A percentile compares a stretch with the other conserved stretches of the same genome.
phyloP scores from a whole-genome alignment of 2,329 filamentous ascomycete species.

The Colletotrichum lupini region DNA sequence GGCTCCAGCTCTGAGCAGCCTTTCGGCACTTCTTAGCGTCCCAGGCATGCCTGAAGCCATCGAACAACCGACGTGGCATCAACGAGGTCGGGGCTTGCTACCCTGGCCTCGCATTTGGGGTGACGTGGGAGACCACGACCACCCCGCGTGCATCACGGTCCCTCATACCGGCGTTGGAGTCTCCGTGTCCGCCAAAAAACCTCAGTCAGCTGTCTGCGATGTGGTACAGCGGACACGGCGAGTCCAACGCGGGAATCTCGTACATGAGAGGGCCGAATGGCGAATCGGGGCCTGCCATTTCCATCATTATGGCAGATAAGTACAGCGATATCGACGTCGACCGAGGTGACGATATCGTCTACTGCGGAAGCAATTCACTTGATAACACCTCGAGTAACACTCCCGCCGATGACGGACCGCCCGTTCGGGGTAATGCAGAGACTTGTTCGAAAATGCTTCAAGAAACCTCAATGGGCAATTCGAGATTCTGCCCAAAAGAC shows the following conservation, averaged over 20 bases:
- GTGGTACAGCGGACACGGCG: slow-evolving; percentile 65
- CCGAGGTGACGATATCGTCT: slow-evolving; percentile 38
- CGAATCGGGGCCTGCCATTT: slow-evolving; percentile 51
- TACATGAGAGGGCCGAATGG: slow-evolving; percentile 54
- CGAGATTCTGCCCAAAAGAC: neutral
- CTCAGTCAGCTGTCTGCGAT: slow-evolving; percentile 61
- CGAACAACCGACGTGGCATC: too few relatives aligned
- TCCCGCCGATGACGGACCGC: neutral
- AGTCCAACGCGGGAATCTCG: slow-evolving; percentile 60
- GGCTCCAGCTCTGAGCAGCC: too few relatives aligned
- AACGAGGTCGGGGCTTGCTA: too few relatives aligned
- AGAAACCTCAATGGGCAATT: neutral
- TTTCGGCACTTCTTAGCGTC: too few relatives aligned
- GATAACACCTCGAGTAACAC: slow-evolving; percentile 29
- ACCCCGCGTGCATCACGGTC: too few relatives aligned
- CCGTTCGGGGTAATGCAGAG: slow-evolving; percentile 27
- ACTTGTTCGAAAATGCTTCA: neutral
- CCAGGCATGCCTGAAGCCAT: too few relatives aligned
- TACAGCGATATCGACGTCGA: slow-evolving; percentile 44
- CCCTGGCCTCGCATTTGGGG: too few relatives aligned
- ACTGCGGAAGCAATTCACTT: slow-evolving; percentile 41
- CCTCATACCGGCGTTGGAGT: too few relatives aligned
- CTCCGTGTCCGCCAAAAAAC: slow-evolving; percentile 23
- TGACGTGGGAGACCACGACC: too few relatives aligned
- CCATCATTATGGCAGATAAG: slow-evolving; percentile 60